Evolutionary conservation across 148 eudicot genomes (phyloP).

Genomic region (Cornus florida): DNA sequence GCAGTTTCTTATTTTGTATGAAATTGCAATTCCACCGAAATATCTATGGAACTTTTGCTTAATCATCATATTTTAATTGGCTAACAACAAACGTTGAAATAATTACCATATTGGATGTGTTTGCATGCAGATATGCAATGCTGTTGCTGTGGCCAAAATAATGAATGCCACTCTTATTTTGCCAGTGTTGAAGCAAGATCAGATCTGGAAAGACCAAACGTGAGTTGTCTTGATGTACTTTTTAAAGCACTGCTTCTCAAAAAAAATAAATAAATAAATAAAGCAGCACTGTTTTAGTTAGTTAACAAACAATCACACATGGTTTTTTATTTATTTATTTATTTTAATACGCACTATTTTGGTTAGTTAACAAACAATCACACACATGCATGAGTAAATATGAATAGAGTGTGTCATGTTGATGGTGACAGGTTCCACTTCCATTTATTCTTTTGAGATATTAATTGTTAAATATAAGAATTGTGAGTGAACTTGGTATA

Average conservation of each 20-base stretch:
- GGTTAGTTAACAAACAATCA: neutral
- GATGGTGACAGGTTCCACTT: neutral
- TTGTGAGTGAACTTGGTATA: neutral
- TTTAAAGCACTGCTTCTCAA: too few species aligned
- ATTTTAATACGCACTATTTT: neutral
- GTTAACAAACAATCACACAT: neutral
- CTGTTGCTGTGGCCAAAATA: conserved; percentile 97
- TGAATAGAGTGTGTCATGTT: neutral
- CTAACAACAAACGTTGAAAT: neutral
- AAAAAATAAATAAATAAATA: too few species aligned
- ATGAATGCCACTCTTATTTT: conserved; percentile 92
- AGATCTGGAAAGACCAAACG: conserved; percentile 99
- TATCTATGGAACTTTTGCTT: neutral
- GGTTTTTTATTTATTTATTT: too few species aligned
- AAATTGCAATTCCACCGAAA: neutral
- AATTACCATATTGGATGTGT: conserved; percentile 11
- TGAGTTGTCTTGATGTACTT: conserved; percentile 37
- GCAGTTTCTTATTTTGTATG: neutral
- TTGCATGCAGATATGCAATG: conserved; percentile 89
- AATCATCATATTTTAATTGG: neutral
- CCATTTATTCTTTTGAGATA: neutral
- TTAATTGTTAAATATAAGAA: neutral
- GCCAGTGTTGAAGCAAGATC: conserved; percentile 98
- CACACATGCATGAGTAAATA: neutral
- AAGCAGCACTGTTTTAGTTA: neutral